These are phyloP conservation scores for Tylopilus felleus DNA, from an alignment of 768 basidiomycete genomes.

Conservation along the genomic window DNA sequence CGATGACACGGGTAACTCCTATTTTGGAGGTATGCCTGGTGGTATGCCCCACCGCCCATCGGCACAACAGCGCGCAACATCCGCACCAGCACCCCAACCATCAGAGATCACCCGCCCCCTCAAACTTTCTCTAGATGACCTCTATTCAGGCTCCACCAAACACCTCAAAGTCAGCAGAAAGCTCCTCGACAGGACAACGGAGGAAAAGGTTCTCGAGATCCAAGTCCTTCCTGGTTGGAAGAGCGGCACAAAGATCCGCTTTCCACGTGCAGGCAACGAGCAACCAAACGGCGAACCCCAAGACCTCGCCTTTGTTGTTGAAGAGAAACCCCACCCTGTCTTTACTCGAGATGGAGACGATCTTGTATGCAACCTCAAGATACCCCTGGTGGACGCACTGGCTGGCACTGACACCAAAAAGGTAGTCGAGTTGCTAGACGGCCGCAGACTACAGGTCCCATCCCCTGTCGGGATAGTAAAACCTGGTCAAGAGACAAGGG, in stretches of 20 bases:
- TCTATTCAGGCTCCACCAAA: conserved; percentile 83
- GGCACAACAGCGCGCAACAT: conserved; percentile 25
- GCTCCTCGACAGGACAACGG: conserved; percentile 65
- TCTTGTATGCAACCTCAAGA: conserved; percentile 53
- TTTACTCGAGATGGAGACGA: conserved; percentile 84
- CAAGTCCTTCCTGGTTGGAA: conserved; percentile 90
- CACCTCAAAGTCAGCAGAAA: conserved; percentile 83
- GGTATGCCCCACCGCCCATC: conserved; percentile 50
- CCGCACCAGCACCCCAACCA: conserved; percentile 33
- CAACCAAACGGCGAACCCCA: conserved; percentile 62
- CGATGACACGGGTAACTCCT: conserved; percentile 35
- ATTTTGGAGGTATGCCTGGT: conserved; percentile 33
- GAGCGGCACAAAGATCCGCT: conserved; percentile 91
- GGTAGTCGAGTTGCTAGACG: conserved; percentile 73
- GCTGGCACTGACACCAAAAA: conserved; percentile 53
- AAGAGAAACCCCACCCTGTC: conserved; percentile 82
- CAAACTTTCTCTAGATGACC: conserved; percentile 80
- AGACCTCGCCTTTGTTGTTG: conserved; percentile 95
- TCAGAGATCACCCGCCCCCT: conserved; percentile 77
- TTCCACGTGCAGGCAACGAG: conserved; percentile 85
- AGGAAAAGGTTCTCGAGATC: conserved; percentile 86
- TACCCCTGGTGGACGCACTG: conserved; percentile 84
- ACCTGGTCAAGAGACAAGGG: conserved; percentile 67
- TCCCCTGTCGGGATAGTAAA: conserved; percentile 68
- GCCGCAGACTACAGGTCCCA: conserved; percentile 66